Evolutionary conservation across 192 early-diverging fungal genomes (phyloP).

Genomic region (Mortierella hygrophila): DNA sequence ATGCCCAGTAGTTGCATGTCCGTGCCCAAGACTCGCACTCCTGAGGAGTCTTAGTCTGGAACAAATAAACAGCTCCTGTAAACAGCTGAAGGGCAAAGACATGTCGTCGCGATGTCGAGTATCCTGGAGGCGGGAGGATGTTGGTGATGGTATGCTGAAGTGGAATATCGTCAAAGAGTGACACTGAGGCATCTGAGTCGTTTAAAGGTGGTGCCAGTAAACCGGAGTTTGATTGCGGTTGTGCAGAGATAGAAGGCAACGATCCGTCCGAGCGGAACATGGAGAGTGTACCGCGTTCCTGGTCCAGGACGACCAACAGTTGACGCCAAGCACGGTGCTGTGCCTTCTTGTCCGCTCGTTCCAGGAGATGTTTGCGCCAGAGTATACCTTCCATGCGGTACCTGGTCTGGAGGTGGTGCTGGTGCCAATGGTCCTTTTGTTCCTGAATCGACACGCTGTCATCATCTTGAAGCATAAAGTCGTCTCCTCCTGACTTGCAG

Average conservation of each 20-base stretch:
- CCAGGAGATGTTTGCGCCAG: conserved; percentile 89
- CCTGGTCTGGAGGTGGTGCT: conserved; percentile 33
- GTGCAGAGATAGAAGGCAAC: conserved; percentile 2
- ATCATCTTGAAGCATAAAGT: not conserved
- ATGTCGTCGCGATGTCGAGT: conserved; percentile 79
- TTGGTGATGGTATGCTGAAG: conserved; percentile 90
- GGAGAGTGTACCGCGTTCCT: conserved; percentile 77
- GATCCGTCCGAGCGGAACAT: conserved; percentile 81
- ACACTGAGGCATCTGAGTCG: conserved; percentile 15
- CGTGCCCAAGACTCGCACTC: conserved; percentile 87
- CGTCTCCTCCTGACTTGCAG: not conserved
- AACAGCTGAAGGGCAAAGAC: conserved; percentile 90
- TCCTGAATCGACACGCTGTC: conserved; percentile 1
- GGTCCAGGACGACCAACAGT: conserved; percentile 76
- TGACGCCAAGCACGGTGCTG: conserved; percentile 91
- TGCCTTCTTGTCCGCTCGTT: conserved; percentile 81
- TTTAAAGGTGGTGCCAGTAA: not conserved
- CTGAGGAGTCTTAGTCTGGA: conserved; percentile 81
- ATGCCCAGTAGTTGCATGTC: conserved; percentile 96
- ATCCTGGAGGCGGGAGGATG: conserved; percentile 87
- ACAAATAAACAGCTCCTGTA: conserved; percentile 90
- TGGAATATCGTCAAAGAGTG: conserved; percentile 58
- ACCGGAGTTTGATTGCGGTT: not conserved
- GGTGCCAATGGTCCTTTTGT: conserved; percentile 13
- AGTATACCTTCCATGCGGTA: conserved; percentile 82